phyloP scores from a whole-genome alignment of 73 alveolate species.

The Paramecium caudatum region DNA sequence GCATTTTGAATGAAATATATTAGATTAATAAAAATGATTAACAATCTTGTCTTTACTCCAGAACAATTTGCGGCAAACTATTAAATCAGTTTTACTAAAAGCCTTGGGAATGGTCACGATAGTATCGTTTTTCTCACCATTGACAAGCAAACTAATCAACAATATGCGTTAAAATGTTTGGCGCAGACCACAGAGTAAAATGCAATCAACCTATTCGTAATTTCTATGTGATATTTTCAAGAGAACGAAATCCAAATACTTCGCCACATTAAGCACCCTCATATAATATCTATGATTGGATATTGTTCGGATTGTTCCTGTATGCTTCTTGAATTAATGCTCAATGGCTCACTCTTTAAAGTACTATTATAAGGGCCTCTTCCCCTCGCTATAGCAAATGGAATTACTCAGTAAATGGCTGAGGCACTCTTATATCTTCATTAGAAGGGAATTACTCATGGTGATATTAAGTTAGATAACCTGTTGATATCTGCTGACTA shows the following conservation, averaged over 20 bases:
- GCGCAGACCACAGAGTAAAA: neutral
- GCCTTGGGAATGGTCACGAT: conserved; percentile 48
- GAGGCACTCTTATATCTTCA: conserved; percentile 37
- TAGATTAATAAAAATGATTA: neutral
- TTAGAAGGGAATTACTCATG: conserved; percentile 30
- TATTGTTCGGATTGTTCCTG: conserved; percentile 49
- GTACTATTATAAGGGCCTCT: conserved; percentile 15
- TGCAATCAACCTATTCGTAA: conserved; percentile 62
- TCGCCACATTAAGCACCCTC: conserved; percentile 40
- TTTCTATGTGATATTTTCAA: neutral
- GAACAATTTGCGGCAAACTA: conserved; percentile 50
- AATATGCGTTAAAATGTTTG: conserved; percentile 33
- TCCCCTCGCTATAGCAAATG: conserved; percentile 62
- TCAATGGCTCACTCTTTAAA: conserved; percentile 38
- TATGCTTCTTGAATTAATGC: conserved; percentile 34
- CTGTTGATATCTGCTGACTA: conserved; percentile 3
- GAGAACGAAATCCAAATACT: conserved; percentile 67
- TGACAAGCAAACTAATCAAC: neutral
- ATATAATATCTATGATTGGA: conserved; percentile 10
- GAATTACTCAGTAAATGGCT: conserved; percentile 17
- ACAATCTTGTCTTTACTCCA: conserved; percentile 33
- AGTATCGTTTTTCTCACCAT: neutral
- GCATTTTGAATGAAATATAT: neutral
- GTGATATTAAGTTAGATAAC: conserved; percentile 51
- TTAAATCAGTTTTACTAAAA: neutral